A percentile compares a stretch with the other conserved stretches of the same genome.
phyloP scores from a whole-genome alignment of 1,284 basidiomycete species.

The Papiliotrema fonsecae region DNA sequence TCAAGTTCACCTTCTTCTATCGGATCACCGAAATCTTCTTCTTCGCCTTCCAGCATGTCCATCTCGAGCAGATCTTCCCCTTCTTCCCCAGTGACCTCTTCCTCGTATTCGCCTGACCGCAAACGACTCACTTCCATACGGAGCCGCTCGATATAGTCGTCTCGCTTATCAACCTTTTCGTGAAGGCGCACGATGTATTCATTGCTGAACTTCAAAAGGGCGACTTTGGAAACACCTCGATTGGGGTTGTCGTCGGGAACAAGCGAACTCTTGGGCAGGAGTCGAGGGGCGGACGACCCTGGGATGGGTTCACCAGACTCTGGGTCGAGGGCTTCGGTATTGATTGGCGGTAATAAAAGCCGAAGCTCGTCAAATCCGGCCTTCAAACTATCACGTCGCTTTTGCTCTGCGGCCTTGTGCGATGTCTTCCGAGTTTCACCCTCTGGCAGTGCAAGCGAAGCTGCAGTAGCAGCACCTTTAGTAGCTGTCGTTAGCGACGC shows the following conservation, averaged over 20 bases:
- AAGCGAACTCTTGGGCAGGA: slow-evolving; percentile 64
- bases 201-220: slow-evolving; percentile 82
- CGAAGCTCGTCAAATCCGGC: slow-evolving; percentile 93
- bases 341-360: slow-evolving; percentile 75
- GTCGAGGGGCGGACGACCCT: slow-evolving; percentile 76
- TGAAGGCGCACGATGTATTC: slow-evolving; percentile 76
- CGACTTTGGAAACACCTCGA: slow-evolving; percentile 91
- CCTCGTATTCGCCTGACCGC: slow-evolving; percentile 40
- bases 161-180: slow-evolving; percentile 72
- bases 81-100: slow-evolving; percentile 32
- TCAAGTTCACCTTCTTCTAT: slow-evolving; percentile 25
- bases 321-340: slow-evolving; percentile 60
- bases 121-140: slow-evolving; percentile 65
- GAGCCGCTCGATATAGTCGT: slow-evolving; percentile 69
- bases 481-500: slow-evolving; percentile 19
- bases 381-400: slow-evolving; percentile 91
- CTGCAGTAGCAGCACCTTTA: slow-evolving; percentile 31
- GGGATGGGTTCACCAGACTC: slow-evolving; percentile 66
- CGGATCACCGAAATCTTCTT: slow-evolving; percentile 20
- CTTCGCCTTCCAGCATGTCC: slow-evolving; percentile 36
- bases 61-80: slow-evolving; percentile 37
- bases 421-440: slow-evolving; percentile 64
- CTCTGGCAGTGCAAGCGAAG: slow-evolving; percentile 25
- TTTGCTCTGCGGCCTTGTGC: slow-evolving; percentile 96
- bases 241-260: slow-evolving; percentile 83